Conservation (phyloP, 129 eudicot species). For the Lonicera japonica region DNA sequence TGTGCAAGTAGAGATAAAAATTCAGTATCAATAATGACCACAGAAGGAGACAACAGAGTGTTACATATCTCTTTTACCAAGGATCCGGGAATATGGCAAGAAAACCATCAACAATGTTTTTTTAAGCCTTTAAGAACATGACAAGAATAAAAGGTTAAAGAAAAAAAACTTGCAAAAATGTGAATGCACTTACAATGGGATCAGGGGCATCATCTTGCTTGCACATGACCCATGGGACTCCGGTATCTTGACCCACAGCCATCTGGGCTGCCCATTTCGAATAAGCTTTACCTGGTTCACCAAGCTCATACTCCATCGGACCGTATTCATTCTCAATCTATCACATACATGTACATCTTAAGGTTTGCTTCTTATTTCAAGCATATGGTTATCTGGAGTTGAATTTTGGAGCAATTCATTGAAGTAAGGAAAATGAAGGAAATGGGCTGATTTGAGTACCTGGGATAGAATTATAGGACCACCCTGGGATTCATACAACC, state of each 20-base stretch:
- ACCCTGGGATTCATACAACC: slow-evolving; percentile 78
- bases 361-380: too few relatives aligned
- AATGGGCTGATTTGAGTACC: slow-evolving; percentile 43
- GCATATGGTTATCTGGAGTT: background rate
- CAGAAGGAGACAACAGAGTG: slow-evolving; percentile 13
- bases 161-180: background rate
- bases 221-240: slow-evolving; percentile 99
- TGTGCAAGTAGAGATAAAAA: slow-evolving; percentile 39
- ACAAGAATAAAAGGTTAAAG: slow-evolving; percentile 15
- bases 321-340: slow-evolving; percentile 99
- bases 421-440: slow-evolving; percentile 6
- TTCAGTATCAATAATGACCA: slow-evolving; percentile 17
- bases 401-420: background rate
- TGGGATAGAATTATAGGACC: slow-evolving; percentile 98
- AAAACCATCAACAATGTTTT: slow-evolving; percentile 20
- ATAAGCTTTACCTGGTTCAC: slow-evolving; percentile 79
- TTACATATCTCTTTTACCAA: slow-evolving; percentile 8
- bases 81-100: slow-evolving; percentile 17
- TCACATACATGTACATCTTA: background rate
- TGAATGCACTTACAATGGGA: slow-evolving; percentile 66
- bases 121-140: slow-evolving; percentile 21
- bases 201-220: slow-evolving; percentile 99
- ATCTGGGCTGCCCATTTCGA: slow-evolving; percentile 90
- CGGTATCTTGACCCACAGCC: slow-evolving; percentile 89
- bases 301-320: slow-evolving; percentile 82